Percentiles rank a stretch among this genome's conserved stretches.
phyloP scores from a whole-genome alignment of 129 eudicot genomes.

The Saposhnikovia divaricata region DNA sequence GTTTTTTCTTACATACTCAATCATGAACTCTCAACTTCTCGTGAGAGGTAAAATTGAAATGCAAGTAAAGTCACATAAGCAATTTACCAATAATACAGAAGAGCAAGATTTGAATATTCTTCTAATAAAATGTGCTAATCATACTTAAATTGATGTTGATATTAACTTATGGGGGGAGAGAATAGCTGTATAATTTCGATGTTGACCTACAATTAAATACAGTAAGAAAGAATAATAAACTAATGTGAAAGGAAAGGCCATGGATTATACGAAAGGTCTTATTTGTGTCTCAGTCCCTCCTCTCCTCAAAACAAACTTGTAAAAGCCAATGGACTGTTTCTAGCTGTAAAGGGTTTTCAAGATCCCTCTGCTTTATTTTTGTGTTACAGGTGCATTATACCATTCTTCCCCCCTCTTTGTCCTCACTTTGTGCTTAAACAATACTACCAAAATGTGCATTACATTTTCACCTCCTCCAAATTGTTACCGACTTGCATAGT shows the following conservation, averaged over 20 bases:
- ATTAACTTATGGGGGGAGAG: not conserved
- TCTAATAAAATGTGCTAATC: not conserved
- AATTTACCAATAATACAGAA: not conserved
- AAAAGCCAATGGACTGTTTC: not conserved
- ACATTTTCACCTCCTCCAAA: not conserved
- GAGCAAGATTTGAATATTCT: not conserved
- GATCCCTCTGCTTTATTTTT: not conserved
- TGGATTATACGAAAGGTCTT: not conserved
- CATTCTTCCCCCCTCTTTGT: not conserved
- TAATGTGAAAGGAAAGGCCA: conserved; percentile 2
- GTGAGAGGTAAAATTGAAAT: too few species aligned
- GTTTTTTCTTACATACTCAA: too few species aligned
- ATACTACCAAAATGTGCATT: not conserved
- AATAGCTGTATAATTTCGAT: not conserved
- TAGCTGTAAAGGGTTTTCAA: conserved; percentile 1
- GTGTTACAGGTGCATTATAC: not conserved
- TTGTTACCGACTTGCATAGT: not conserved
- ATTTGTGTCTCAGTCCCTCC: not conserved
- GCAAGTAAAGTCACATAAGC: too few species aligned
- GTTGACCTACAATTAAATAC: not conserved
- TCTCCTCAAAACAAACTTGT: not conserved
- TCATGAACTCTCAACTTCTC: too few species aligned
- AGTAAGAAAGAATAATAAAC: not conserved
- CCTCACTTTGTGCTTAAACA: not conserved
- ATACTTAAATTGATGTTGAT: not conserved